Conservation (phyloP, 192 early-diverging fungal genomes). For the Coemansia sp. region DNA sequence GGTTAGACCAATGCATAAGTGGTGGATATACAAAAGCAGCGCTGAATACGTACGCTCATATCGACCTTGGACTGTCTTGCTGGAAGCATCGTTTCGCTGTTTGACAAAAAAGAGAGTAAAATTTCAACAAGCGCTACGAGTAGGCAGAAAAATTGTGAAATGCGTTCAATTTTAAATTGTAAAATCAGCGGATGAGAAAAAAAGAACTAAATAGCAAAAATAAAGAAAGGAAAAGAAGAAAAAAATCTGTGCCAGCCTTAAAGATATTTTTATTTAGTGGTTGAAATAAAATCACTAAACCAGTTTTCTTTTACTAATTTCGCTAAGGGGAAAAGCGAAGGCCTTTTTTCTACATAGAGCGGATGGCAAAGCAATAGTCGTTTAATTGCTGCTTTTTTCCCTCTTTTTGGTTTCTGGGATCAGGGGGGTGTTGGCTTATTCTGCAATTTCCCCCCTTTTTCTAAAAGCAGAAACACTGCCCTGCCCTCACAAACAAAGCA, state of each 20-base stretch:
- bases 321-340: background rate
- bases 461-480: too few species aligned
- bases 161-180: background rate
- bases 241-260: too few species aligned
- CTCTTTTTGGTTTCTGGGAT: background rate
- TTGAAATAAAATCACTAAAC: background rate
- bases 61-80: conserved; percentile 22
- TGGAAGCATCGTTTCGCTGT: conserved; percentile 20
- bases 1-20: too few species aligned
- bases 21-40: too few species aligned
- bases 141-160: background rate
- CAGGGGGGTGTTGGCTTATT: too few species aligned
- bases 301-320: conserved; percentile 7
- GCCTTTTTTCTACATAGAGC: background rate
- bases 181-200: background rate
- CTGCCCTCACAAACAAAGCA: too few species aligned
- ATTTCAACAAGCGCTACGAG: background rate
- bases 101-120: background rate
- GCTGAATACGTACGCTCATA: conserved; percentile 17
- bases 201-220: background rate
- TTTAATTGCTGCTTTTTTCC: background rate
- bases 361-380: background rate
- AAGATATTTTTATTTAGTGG: background rate
- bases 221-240: background rate
- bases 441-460: too few species aligned